Percentiles rank a stretch among this genome's conserved stretches.
phyloP scores from a whole-genome alignment of 1,284 basidiomycete species.

The Pyrrhoderma noxium region DNA sequence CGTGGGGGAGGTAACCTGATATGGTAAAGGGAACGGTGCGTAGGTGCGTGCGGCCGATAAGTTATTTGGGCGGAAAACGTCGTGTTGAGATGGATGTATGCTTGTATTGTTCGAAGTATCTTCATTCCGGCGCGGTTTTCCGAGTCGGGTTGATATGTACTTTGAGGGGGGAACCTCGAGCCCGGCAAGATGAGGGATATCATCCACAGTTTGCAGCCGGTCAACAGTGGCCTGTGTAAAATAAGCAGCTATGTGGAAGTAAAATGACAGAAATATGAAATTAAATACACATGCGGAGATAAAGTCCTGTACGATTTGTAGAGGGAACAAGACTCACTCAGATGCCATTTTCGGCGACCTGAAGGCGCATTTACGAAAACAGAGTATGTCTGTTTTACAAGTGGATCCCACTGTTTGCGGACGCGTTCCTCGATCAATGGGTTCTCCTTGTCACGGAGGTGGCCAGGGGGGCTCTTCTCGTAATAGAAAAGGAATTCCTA shows the following conservation, averaged over 20 bases:
- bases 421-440: constrained; percentile 18
- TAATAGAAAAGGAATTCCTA: constrained; percentile 40
- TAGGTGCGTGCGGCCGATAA: constrained; percentile 39
- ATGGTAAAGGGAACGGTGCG: constrained; percentile 42
- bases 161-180: constrained; percentile 18
- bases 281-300: constrained; percentile 3
- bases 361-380: constrained; percentile 30
- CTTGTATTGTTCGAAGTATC: constrained; percentile 21
- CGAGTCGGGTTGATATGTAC: constrained; percentile 17
- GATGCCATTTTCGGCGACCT: constrained; percentile 34
- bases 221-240: constrained; percentile 29
- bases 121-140: constrained; percentile 24
- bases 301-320: neutral
- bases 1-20: neutral
- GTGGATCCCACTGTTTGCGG: constrained; percentile 21
- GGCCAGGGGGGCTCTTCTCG: constrained; percentile 27
- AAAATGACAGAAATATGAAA: neutral
- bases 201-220: constrained; percentile 17
- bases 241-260: constrained; percentile 30
- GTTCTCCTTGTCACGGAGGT: constrained; percentile 22
- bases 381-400: constrained; percentile 40
- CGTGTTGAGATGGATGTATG: constrained; percentile 8
- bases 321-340: constrained; percentile 29
- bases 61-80: constrained; percentile 25
- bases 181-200: constrained; percentile 7